Evolutionary conservation across 1,139 yeast genomes (phyloP), one percentile per base, ranked within the genome.

Genomic region (Hansenula sp.): DNA sequence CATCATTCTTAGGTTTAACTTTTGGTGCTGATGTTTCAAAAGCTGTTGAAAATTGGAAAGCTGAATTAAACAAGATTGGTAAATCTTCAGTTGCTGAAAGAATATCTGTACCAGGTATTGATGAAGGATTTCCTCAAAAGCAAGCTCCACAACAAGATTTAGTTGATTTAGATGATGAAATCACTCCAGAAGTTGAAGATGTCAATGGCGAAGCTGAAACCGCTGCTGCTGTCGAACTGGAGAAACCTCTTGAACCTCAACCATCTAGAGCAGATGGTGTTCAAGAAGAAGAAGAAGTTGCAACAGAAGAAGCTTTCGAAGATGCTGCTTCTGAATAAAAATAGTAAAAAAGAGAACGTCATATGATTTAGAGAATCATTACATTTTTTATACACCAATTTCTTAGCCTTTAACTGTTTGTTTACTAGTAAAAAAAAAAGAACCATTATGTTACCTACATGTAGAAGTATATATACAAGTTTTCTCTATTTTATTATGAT

Each of bases 1-100:
- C 97, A 24, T 77, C 96, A 3, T 62, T 92, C 45, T 75, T 92
- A 51, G 88, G 86, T 29, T 70, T 77, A 38, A 83, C 94, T 38
- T 92, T 88, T 59, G 82, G 84, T 29, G 73, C 75, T 30, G 74
- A 75, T 41, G 59, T 78, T 32, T 63, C 68, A 26, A 67, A 68
- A 27, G 65, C 78, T 26, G 73, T 86, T 36, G 65, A 66, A 25
- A 61, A 66, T 43, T 90, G 97, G 97, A 86, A 84, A 62, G 61
- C 68, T 12, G 63, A 70, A 34, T 71, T 90, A 47, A 57, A 45
- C 4, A 56, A 64, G 21, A 62, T 67, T 25, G 84, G 82, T 33
- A 82, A 84, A 52, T 59, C 62, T 1, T 68, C 70, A 43, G 68
- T 87, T 41, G 80, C 90, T 43, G 79, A 75, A 11, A 74, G 89